These are phyloP conservation scores for Platanthera guangdongensis DNA, from an alignment of 106 monocot genomes.

Conservation along the genomic window DNA sequence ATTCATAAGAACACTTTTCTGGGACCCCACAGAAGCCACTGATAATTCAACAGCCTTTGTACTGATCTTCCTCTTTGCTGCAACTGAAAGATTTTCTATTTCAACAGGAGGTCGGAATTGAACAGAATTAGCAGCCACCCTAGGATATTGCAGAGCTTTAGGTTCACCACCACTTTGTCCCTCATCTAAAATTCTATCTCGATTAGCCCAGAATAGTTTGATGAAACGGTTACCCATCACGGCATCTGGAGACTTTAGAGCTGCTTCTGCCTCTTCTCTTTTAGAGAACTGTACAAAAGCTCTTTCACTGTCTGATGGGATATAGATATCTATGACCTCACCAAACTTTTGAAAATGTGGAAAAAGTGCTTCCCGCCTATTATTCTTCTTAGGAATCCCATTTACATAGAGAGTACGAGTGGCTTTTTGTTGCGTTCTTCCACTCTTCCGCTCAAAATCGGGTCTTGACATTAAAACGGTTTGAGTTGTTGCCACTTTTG, in stretches of 20 bases:
- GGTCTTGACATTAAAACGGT: slow-evolving; percentile 8
- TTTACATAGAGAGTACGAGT: slow-evolving; percentile 71
- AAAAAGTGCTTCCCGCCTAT: slow-evolving; percentile 52
- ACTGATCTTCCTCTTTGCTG: slow-evolving; percentile 27
- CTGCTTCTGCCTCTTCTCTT: slow-evolving; percentile 91
- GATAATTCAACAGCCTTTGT: slow-evolving; percentile 16
- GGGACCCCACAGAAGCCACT: slow-evolving; percentile 4
- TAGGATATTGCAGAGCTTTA: slow-evolving; percentile 6
- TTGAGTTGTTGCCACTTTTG: slow-evolving; percentile 19
- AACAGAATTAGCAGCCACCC: slow-evolving; percentile 1
- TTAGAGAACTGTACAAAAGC: slow-evolving; percentile 96
- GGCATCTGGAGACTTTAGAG: slow-evolving; percentile 88
- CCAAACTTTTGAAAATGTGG: slow-evolving; percentile 93
- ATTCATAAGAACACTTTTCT: slow-evolving; percentile 26
- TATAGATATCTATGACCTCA: slow-evolving; percentile 67
- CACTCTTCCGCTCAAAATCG: slow-evolving; percentile 30
- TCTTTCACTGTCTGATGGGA: slow-evolving; percentile 73
- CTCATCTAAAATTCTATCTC: slow-evolving; percentile 67
- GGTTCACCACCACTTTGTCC: slow-evolving; percentile 14
- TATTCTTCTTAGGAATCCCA: slow-evolving; percentile 75
- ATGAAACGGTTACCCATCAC: slow-evolving; percentile 99
- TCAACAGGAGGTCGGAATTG: slow-evolving; percentile 17
- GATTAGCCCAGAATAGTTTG: slow-evolving; percentile 92
- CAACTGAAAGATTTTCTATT: slow-evolving; percentile 19
- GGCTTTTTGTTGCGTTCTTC: slow-evolving; percentile 51